phyloP scores from a whole-genome alignment of 371 early-diverging fungal genomes.

The Choanephora cucurbitarum region DNA sequence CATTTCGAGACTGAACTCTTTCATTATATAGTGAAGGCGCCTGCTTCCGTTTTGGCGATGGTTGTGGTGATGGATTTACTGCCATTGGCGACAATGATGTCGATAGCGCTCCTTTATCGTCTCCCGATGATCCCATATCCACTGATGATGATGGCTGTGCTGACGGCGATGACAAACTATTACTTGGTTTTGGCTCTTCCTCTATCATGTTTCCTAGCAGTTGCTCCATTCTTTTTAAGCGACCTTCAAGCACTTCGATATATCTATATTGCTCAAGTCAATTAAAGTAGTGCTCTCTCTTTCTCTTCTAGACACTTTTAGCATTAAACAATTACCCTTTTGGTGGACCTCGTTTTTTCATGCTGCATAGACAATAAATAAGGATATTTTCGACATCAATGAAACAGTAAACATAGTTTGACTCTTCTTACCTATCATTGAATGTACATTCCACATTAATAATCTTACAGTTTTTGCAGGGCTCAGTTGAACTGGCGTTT shows the following conservation, averaged over 20 bases:
- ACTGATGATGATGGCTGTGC: no score
- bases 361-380: constrained; percentile 12
- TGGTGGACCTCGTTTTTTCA: constrained; percentile 61
- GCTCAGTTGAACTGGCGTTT: constrained; percentile 16
- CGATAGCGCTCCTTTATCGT: no score
- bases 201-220: constrained; percentile 46
- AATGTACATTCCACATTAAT: constrained; percentile 26
- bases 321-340: constrained; percentile 41
- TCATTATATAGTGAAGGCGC: no score
- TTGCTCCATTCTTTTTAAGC: constrained; percentile 68
- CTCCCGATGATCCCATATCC: no score
- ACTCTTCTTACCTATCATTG: constrained; percentile 32
- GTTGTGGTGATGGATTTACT: no score
- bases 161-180: not conserved
- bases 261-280: constrained; percentile 28
- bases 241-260: constrained; percentile 67
- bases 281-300: not conserved
- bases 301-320: not conserved
- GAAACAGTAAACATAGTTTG: not conserved
- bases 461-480: constrained; percentile 33
- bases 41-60: no score
- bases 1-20: no score
- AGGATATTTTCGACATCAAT: constrained; percentile 15
- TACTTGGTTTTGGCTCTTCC: constrained; percentile 6
- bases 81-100: no score